A percentile compares a stretch with the other conserved stretches of the same genome.
phyloP scores from a whole-genome alignment of 169 alveolate species.

The Plasmodium sp. region DNA sequence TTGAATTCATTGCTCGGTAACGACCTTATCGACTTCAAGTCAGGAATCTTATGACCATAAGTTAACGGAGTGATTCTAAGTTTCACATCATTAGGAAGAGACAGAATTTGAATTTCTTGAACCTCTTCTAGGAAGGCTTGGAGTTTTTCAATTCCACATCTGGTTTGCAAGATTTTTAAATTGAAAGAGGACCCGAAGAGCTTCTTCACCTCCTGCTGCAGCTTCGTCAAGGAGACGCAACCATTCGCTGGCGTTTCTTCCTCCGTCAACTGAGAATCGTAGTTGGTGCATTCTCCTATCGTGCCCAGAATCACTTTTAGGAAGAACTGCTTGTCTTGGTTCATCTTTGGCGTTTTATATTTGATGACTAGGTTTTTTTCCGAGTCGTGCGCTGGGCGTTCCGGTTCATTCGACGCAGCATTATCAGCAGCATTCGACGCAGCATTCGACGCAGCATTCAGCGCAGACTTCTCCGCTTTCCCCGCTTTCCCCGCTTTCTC shows the following conservation, averaged over 20 bases:
- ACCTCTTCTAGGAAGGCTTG: slow-evolving; percentile 50
- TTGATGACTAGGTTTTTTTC: slow-evolving; percentile 42
- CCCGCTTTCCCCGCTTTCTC: neutral
- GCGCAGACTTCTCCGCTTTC: too few species aligned
- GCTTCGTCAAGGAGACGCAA: slow-evolving; percentile 38
- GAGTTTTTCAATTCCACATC: slow-evolving; percentile 56
- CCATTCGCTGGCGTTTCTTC: slow-evolving; percentile 38
- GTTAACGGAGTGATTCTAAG: slow-evolving; percentile 58
- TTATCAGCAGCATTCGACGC: too few species aligned
- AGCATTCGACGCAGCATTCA: too few species aligned
- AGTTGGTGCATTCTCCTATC: slow-evolving; percentile 38
- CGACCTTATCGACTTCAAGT: slow-evolving; percentile 14
- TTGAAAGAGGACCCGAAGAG: slow-evolving; percentile 39
- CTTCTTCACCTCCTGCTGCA: slow-evolving; percentile 58
- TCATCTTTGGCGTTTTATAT: slow-evolving; percentile 56
- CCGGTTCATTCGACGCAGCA: neutral
- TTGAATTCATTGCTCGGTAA: slow-evolving; percentile 2
- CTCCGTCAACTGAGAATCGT: slow-evolving; percentile 26
- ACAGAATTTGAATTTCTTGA: slow-evolving; percentile 33
- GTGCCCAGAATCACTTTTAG: slow-evolving; percentile 51
- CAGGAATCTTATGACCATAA: slow-evolving; percentile 30
- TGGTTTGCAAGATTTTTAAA: slow-evolving; percentile 37
- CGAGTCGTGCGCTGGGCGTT: neutral
- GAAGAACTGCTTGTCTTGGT: slow-evolving; percentile 12
- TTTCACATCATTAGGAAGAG: slow-evolving; percentile 32